Base-by-base conservation (phyloP, 75 land plant species). In the Pseudotsuga menziesii region DNA sequence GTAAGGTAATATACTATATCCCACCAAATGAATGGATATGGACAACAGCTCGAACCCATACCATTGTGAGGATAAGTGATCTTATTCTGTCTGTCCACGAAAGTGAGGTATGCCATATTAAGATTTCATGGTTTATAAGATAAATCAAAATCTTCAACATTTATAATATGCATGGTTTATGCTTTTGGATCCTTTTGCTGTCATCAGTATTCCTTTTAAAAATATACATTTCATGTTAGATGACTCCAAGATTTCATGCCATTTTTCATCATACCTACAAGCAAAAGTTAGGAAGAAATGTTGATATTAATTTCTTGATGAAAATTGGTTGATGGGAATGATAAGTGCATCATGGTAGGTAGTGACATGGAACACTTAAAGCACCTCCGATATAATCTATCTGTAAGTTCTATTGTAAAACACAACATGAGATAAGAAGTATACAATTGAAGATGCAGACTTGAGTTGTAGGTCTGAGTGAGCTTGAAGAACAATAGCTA, bases 21-120 rank as follows among this genome's bases (percentile, higher is more conserved):
- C 82, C 82, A 3, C 82, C 82, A 16, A 80, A 80, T 66, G 82
- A 80, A 70, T 80, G 82, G 82, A 44, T 77, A 22, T 80, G 82
- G 82, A 80, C 63, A 16, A 76, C 72, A 23, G 63, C 82, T 57
- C 77, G 80, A 41, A 80, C 82, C 35, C 48, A 75, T 36, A 55
- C 82, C 35, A 80, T 76, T 76, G 66, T 80, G 11, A 58, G 70
- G 59, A 59, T 78, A 16, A 78, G 82, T 8, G 82, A 80, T 35
- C 58, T 70, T 36, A 80, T 80, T 78, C 73, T 80, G 25, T 76
- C 82, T 23, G 77, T 77, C 59, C 57, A 80, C 25, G 72, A 79
- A 63, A 41, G 23, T 25, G 82, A 80, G 82, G 82, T 80, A 60
- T 16, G 74, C 44, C 29, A 15, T 76, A 36, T 76, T 60, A n/a